Conservation (phyloP, 139 green algal species). For the Pycnococcus provasolii region DNA sequence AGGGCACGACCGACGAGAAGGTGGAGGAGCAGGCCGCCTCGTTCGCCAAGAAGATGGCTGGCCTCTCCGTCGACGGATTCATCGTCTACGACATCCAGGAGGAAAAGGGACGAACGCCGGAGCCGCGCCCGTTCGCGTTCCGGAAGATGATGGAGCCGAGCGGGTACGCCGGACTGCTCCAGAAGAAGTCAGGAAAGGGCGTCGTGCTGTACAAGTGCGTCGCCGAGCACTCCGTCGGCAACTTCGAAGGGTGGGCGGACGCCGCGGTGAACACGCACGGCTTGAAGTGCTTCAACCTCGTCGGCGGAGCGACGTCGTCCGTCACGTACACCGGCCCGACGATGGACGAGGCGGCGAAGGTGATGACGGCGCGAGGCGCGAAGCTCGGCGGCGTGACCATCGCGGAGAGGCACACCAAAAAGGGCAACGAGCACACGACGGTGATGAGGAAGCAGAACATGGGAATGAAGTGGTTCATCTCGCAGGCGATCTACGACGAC, state of each 20-base stretch:
- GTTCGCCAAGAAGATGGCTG: constrained; percentile 1
- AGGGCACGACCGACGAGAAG: constrained; percentile 1
- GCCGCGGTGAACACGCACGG: neutral
- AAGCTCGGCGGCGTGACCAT: constrained; percentile 22
- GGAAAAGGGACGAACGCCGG: constrained; percentile 7
- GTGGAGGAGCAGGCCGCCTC: neutral
- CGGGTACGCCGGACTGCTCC: constrained; percentile 4
- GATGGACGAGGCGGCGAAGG: constrained; percentile 2
- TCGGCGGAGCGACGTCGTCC: constrained; percentile 17
- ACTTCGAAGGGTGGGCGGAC: constrained; percentile 15
- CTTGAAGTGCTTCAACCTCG: constrained; percentile 15
- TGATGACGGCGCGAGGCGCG: neutral
- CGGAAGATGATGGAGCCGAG: constrained; percentile 13
- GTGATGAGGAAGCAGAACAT: constrained; percentile 1
- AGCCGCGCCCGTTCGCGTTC: constrained; percentile 22
- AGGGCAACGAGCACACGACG: constrained; percentile 22
- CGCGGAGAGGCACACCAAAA: constrained; percentile 22
- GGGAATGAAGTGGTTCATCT: constrained; percentile 19
- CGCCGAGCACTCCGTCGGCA: constrained; percentile 1
- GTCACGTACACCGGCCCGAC: constrained; percentile 14
- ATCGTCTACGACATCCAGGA: constrained; percentile 31
- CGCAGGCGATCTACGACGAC: constrained; percentile 25
- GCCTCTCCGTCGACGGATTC: constrained; percentile 20
- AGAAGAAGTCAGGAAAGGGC: neutral
- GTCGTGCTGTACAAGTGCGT: constrained; percentile 27